phyloP scores from a whole-genome alignment of 495 filamentous ascomycete genomes.

The Aspergillus kassunensis region DNA sequence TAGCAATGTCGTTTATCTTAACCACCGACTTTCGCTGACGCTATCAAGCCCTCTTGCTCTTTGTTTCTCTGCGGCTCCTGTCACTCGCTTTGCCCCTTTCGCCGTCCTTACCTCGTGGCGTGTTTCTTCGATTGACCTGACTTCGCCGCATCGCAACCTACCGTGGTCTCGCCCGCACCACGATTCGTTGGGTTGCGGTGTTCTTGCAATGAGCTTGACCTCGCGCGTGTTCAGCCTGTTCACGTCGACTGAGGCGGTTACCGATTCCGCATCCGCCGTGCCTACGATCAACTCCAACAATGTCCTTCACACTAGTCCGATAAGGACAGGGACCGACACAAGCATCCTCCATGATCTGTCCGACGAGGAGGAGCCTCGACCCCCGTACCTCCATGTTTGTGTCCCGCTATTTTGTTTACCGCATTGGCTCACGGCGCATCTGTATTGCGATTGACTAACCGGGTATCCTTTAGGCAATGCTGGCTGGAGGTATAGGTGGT shows the following conservation, averaged over 20 bases:
- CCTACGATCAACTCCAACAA: conserved; percentile 10
- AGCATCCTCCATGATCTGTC: conserved; percentile 16
- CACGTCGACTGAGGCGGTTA: conserved; percentile 33
- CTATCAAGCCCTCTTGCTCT: conserved; percentile 18
- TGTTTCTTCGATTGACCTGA: conserved; percentile 7
- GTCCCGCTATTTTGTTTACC: too few species aligned
- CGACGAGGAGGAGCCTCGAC: conserved; percentile 49
- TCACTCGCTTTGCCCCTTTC: conserved; percentile 9
- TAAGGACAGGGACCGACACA: conserved; percentile 13
- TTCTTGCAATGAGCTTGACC: conserved; percentile 46
- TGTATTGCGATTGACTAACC: background rate
- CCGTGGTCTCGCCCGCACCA: conserved; percentile 33
- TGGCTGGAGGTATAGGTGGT: conserved; percentile 87
- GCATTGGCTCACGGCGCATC: too few species aligned
- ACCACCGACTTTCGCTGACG: conserved; percentile 16
- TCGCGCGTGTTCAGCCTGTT: conserved; percentile 44
- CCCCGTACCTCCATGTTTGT: conserved; percentile 64
- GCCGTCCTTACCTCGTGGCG: conserved; percentile 12
- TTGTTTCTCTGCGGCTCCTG: conserved; percentile 13
- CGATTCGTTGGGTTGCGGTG: conserved; percentile 31
- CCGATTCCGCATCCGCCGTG: conserved; percentile 17
- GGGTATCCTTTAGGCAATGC: conserved; percentile 64
- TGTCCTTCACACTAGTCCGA: conserved; percentile 13
- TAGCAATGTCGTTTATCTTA: conserved; percentile 16
- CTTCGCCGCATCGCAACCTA: conserved; percentile 25